These are phyloP conservation scores for Apophysomyces trapeziformis DNA, from an alignment of 371 early-diverging fungal species.

Conservation along the genomic window DNA sequence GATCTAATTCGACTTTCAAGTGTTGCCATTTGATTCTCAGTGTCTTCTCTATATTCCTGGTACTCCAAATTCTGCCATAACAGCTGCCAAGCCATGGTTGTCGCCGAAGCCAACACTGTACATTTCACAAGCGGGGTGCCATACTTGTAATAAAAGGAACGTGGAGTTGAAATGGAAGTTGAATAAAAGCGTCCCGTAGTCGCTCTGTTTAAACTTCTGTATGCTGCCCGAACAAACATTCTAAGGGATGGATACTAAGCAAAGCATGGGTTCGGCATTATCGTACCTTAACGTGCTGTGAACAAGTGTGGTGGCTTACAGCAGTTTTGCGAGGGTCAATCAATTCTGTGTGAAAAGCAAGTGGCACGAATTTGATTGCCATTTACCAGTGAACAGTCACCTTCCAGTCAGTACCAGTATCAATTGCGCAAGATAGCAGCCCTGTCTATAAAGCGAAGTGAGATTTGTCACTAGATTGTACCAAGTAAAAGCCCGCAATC, in stretches of 20 bases:
- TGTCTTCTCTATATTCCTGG: conserved; percentile 48
- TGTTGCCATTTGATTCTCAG: conserved; percentile 33
- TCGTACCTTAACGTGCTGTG: not conserved
- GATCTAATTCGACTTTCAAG: conserved; percentile 42
- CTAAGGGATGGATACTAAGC: conserved; percentile 29
- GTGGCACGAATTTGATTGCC: no score
- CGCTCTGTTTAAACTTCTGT: conserved; percentile 23
- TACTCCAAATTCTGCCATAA: conserved; percentile 54
- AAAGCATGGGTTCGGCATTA: not conserved
- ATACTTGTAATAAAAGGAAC: conserved; percentile 44
- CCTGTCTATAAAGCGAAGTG: no score
- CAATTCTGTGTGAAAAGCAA: no score
- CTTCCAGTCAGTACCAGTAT: no score
- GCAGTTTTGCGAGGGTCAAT: no score
- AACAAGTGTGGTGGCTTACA: no score
- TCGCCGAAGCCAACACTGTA: conserved; percentile 45
- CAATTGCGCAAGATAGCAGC: no score
- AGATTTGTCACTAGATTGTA: no score
- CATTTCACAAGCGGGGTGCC: conserved; percentile 58
- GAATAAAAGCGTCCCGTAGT: conserved; percentile 24
- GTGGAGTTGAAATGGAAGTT: conserved; percentile 16
- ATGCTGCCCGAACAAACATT: conserved; percentile 35
- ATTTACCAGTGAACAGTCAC: no score
- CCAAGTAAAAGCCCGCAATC: no score
- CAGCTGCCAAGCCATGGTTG: conserved; percentile 48